phyloP scores from a whole-genome alignment of 2,329 filamentous ascomycete genomes.

The Metarhizium anisopliae region DNA sequence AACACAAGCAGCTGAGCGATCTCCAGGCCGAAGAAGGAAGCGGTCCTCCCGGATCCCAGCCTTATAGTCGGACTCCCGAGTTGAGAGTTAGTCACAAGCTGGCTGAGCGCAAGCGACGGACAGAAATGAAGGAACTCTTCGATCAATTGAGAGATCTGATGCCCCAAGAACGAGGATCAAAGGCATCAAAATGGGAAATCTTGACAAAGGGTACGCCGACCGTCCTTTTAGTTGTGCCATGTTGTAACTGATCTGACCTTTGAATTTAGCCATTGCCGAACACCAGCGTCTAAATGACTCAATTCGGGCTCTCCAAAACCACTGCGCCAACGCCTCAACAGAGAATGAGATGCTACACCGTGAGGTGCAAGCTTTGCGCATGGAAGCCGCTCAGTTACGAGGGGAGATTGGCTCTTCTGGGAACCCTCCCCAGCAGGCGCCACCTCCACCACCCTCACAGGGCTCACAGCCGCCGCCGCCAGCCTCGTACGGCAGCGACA shows the following conservation, averaged over 20 bases:
- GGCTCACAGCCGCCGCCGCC: slow-evolving; percentile 5
- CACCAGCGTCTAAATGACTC: slow-evolving; percentile 46
- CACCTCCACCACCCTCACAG: slow-evolving; percentile 11
- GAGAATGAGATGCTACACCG: slow-evolving; percentile 41
- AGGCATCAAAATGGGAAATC: slow-evolving; percentile 86
- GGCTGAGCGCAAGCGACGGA: slow-evolving; percentile 72
- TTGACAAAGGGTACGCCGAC: slow-evolving; percentile 64
- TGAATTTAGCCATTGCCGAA: slow-evolving; percentile 47
- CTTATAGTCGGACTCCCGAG: slow-evolving; percentile 76
- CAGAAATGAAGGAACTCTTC: slow-evolving; percentile 83
- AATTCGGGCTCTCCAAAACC: slow-evolving; percentile 36
- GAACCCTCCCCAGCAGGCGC: slow-evolving; percentile 14
- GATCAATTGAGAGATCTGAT: slow-evolving; percentile 71
- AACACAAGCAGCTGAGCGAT: slow-evolving; percentile 63
- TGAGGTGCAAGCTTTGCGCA: slow-evolving; percentile 36
- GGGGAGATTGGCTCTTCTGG: slow-evolving; percentile 19
- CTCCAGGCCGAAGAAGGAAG: slow-evolving; percentile 49
- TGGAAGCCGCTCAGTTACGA: slow-evolving; percentile 40
- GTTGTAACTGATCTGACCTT: not conserved
- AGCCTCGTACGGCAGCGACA: slow-evolving; percentile 18
- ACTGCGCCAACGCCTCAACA: slow-evolving; percentile 30
- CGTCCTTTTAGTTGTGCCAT: not conserved
- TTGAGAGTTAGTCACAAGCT: slow-evolving; percentile 77
- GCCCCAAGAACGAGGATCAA: slow-evolving; percentile 72
- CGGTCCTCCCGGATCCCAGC: slow-evolving; percentile 50